Evolutionary conservation across 805 yeast species (phyloP).

Genomic region (Ogataea corticis): DNA sequence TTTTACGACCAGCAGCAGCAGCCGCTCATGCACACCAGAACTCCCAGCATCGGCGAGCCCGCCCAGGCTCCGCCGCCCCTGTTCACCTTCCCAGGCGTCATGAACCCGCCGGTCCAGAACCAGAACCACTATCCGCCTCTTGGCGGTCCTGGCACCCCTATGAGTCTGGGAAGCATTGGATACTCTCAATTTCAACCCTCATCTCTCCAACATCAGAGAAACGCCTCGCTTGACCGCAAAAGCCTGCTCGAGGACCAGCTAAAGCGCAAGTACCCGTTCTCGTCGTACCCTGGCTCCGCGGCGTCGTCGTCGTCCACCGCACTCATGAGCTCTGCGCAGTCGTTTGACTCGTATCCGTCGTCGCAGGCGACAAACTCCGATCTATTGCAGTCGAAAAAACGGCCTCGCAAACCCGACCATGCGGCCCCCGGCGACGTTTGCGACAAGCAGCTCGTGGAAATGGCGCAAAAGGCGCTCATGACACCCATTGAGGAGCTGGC

Average conservation of each 20-base stretch:
- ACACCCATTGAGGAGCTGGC: conserved; percentile 40
- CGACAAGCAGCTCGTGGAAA: conserved; percentile 38
- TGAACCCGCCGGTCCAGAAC: background rate
- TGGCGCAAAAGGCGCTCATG: conserved; percentile 37
- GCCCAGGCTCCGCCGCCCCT: conserved; percentile 10
- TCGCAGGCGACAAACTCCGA: conserved; percentile 2
- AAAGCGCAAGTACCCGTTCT: conserved; percentile 8
- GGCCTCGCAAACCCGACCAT: conserved; percentile 35
- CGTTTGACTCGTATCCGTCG: conserved; percentile 8
- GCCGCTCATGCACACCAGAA: conserved; percentile 4
- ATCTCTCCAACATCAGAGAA: conserved; percentile 6
- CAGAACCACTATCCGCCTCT: background rate
- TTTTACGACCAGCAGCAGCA: conserved; percentile 9
- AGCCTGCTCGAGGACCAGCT: conserved; percentile 7
- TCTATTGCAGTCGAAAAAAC: conserved; percentile 22
- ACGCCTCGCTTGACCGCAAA: conserved; percentile 3
- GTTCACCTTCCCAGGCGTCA: conserved; percentile 8
- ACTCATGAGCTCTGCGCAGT: conserved; percentile 12
- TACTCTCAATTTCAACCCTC: conserved; percentile 4
- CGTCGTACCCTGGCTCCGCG: conserved; percentile 9
- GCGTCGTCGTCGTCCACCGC: conserved; percentile 13
- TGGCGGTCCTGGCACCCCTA: background rate
- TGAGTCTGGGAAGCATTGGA: background rate
- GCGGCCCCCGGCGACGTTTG: conserved; percentile 37
- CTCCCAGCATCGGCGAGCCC: conserved; percentile 7